Evolutionary conservation across 257 asterid genomes (phyloP).

Genomic region (Solanum sitiens): DNA sequence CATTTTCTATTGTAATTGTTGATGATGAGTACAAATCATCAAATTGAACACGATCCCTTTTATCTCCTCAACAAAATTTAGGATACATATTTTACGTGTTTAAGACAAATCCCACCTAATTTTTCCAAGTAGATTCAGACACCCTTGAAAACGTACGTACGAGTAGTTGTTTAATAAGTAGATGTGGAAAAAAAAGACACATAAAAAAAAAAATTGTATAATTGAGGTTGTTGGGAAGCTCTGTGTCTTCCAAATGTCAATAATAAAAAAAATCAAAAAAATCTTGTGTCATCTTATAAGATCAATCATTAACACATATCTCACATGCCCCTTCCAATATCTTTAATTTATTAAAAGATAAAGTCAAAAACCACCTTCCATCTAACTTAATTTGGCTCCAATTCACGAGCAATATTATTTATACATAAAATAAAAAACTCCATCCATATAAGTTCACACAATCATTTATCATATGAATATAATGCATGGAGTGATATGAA

Average conservation of each 20-base stretch:
- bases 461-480: background rate
- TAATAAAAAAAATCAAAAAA: background rate
- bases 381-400: background rate
- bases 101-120: slow-evolving; percentile 13
- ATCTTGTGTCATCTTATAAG: background rate
- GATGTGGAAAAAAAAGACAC: background rate
- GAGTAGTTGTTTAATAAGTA: slow-evolving; percentile 1
- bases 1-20: background rate
- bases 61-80: background rate
- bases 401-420: background rate
- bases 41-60: background rate
- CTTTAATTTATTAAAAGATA: background rate
- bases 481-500: background rate
- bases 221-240: slow-evolving; percentile 12
- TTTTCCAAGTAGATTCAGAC: slow-evolving; percentile 55
- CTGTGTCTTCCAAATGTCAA: background rate
- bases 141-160: slow-evolving; percentile 8
- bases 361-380: background rate
- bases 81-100: background rate
- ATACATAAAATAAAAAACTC: background rate
- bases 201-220: background rate
- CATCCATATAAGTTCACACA: background rate
- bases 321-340: background rate
- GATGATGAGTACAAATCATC: background rate
- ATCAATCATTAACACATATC: background rate